Conservation (phyloP, 179 eudicot species). For the Beta corolliflora region DNA sequence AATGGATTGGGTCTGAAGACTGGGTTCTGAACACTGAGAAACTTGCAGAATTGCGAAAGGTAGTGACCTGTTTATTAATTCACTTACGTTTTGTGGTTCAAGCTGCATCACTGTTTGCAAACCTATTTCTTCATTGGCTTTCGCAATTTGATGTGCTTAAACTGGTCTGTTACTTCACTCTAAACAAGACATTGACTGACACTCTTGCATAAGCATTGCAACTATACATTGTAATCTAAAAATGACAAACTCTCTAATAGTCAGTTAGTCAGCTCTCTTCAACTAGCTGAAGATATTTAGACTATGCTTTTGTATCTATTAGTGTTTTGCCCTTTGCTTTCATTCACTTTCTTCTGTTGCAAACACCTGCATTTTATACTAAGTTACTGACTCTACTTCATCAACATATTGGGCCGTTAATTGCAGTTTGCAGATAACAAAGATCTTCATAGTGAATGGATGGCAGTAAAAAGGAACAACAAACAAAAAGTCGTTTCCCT, state of each 20-base stretch:
- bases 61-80: conserved; percentile 13
- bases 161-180: not conserved
- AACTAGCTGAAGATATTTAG: too few species aligned
- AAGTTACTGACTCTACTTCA: not conserved
- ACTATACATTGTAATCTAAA: too few species aligned
- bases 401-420: not conserved
- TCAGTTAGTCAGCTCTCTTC: too few species aligned
- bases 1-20: conserved; percentile 81
- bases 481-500: conserved; percentile 48
- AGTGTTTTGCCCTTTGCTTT: not conserved
- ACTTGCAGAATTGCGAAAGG: conserved; percentile 73
- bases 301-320: not conserved
- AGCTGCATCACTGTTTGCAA: conserved; percentile 5
- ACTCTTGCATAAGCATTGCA: too few species aligned
- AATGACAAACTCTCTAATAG: too few species aligned
- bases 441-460: conserved; percentile 63
- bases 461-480: conserved; percentile 50
- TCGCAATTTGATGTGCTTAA: not conserved
- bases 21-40: conserved; percentile 83
- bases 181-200: too few species aligned
- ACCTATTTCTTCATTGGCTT: not conserved
- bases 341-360: not conserved
- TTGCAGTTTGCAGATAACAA: conserved; percentile 52
- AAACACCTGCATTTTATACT: not conserved
- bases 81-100: not conserved